Base-by-base conservation (phyloP, 2,329 filamentous ascomycete species). In the Ceratocystis lukuohia region DNA sequence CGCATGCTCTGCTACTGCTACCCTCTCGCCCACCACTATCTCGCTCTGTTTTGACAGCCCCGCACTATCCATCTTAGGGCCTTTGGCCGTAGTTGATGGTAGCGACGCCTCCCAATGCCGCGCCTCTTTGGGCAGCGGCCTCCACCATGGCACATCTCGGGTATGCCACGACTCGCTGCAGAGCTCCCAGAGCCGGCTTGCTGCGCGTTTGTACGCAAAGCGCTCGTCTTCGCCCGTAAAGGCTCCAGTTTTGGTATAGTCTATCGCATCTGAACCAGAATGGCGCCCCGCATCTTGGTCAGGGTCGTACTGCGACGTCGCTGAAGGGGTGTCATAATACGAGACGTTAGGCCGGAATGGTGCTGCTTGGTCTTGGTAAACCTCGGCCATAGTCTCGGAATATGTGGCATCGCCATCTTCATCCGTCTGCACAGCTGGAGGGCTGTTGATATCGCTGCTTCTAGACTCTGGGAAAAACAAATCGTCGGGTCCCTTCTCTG, bases 201-300 rank as follows among this genome's bases (percentile, higher is more conserved):
- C 80, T 1, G 89, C 89, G 28, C 89, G 80, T 74, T 89, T 89
- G 71, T 91, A 92, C 0, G 89, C 89, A 73, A 94, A 94, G 12
- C 84, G 80, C 74, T 93, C 89, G 73, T 93, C 89, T 73, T 92
- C 88, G 12, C 89, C 89, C 0, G 87, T 92, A 71, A 93, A 88
- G 0, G 82, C 84, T 10, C 80, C 77, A 0, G 86, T 81, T 69
- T 86, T 84, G 62, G 79, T 82, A 72, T 93, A 94, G 72, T 93
- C 82, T n/a, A 82, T 74, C 7, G 50, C 37, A 25, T 8, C 15
- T 10, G 44, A n/a, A 2, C 50, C 57, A 0, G 80, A 82, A 71
- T 84, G 80, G 67, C 83, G 79, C 5, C 64, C 62, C 0, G 80
- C 82, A 71, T 84, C 81, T 67, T 83, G 79, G 70, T 85, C 82